A percentile compares a stretch with the other conserved stretches of the same genome.
These are phyloP conservation scores for Clitoria ternatea DNA, from an alignment of 306 rosid species.

Conservation along the genomic window DNA sequence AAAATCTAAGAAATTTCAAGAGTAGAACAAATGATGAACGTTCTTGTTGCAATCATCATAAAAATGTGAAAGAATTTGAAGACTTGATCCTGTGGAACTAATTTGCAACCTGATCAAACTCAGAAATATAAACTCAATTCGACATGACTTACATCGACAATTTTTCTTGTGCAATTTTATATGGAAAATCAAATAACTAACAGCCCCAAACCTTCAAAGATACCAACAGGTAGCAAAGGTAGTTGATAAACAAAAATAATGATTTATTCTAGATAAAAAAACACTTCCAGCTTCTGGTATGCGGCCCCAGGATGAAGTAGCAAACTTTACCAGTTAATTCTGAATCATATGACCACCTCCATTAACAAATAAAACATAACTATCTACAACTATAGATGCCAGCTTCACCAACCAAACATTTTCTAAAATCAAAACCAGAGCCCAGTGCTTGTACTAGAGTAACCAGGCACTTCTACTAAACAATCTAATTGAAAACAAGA, in stretches of 20 bases:
- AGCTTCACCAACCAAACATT: not conserved
- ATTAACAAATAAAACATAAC: not conserved
- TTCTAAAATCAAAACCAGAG: not conserved
- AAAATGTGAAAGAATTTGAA: not conserved
- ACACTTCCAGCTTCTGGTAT: not conserved
- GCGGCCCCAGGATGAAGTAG: too few relatives aligned
- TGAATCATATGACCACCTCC: not conserved
- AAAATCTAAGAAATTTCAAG: constrained; percentile 7
- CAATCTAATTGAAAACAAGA: not conserved
- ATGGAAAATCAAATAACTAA: not conserved
- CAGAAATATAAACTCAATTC: not conserved
- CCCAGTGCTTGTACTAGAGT: not conserved
- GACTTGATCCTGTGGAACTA: not conserved
- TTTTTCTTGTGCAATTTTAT: not conserved
- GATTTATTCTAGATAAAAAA: not conserved
- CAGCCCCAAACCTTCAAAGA: not conserved
- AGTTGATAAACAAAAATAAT: not conserved
- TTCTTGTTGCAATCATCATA: not conserved
- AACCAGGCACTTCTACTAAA: not conserved
- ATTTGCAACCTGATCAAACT: not conserved
- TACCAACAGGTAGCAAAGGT: not conserved
- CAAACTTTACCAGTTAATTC: constrained; percentile 11
- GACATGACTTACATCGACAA: not conserved
- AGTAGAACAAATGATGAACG: not conserved
- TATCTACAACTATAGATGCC: too few relatives aligned